Evolutionary conservation across 371 early-diverging fungal species (phyloP), one percentile per base, ranked within the genome.

Genomic region (Mucor circinelloides): DNA sequence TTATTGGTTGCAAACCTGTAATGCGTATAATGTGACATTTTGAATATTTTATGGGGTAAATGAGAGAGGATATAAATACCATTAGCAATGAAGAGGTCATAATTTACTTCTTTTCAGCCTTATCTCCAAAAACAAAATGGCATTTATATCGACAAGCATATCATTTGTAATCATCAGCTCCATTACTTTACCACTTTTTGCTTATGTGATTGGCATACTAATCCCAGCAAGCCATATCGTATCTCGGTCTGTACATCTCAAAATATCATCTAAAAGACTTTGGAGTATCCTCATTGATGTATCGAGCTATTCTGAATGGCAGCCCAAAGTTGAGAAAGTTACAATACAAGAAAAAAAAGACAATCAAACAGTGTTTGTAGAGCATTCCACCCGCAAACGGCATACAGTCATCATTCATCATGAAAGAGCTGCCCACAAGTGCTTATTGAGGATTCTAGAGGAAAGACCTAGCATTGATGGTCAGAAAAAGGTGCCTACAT

Each of bases 271-370:
- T 3, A 42, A 69, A 21, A 57, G 67, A 23, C 70, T 81, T 8
- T 81, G 81, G 81, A 17, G 32, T 9, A 63, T 81, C 17, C 36
- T 81, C 12, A 74, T 66, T 3, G 60, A 76, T 23, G 78, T 81
- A 10, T 60, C 72, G 30, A 34, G 64, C 0, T 76, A 78, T 56
- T 73, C 81, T 50, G 21, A 55, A 13, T 81, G 81, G 81, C 81
- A 76, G 31, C 59, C 68, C 7, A 76, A 78, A 40, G 60, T 81
- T 13, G 64, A 72, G 42, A 63, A 67, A 10, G 66, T 77, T 12
- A 55, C 48, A 17, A 44, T 76, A 32, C 40, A 60, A 15, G 66
- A 60, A 31, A 52, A 50, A 31, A 48, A 73, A 42, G 63, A 62
- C 6, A 34, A 69, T 25, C 44, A 61, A 21, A 55, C 71, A 10